Base-by-base conservation (phyloP, 441 rosid genomes). In the Croton setiger region DNA sequence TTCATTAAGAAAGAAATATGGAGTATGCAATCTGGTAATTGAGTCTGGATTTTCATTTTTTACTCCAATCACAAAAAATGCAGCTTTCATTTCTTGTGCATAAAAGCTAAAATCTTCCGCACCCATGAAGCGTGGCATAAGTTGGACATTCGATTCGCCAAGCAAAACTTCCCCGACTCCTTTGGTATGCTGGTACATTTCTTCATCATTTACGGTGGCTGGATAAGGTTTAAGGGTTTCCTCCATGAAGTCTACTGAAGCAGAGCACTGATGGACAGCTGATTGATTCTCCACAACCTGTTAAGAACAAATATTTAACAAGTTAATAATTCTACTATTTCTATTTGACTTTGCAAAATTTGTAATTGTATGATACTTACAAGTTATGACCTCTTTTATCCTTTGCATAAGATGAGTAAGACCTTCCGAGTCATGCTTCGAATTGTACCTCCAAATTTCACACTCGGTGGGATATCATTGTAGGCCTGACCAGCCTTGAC, bases 351-450 rank as follows among this genome's bases (percentile, higher is more conserved):
- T 14, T 3, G 7, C 3, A 63, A 63, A 56, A 47, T 13, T 5
- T 36, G n/a, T 11, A 47, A 14, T 5, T 36, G n/a, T 11, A 39
- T 2, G 7, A 18, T 36, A 17, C 5, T 53, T 76, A 84, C 2
- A 2, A 27, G 31, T 27, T 27, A 27, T 27, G 31, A 27, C 86
- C 85, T 86, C 82, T 62, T 52, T 74, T 58, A 81, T 69, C 68
- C 90, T 81, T 68, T 72, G 74, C 70, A 67, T 79, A 64, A 81
- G 76, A 76, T 75, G 74, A 21, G 12, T 45, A 31, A 84, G 72
- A 36, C 87, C 87, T 76, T 75, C 77, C 0, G 79, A 23, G 79
- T 84, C 82, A 76, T 55, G 77, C 90, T 86, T 17, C 87, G 70
- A 13, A 74, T 63, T 53, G 88, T 75, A 53, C 90, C 87, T n/a